These are phyloP conservation scores for Trypanosoma boissoni DNA, from an alignment of 208 protist species.

Conservation along the genomic window DNA sequence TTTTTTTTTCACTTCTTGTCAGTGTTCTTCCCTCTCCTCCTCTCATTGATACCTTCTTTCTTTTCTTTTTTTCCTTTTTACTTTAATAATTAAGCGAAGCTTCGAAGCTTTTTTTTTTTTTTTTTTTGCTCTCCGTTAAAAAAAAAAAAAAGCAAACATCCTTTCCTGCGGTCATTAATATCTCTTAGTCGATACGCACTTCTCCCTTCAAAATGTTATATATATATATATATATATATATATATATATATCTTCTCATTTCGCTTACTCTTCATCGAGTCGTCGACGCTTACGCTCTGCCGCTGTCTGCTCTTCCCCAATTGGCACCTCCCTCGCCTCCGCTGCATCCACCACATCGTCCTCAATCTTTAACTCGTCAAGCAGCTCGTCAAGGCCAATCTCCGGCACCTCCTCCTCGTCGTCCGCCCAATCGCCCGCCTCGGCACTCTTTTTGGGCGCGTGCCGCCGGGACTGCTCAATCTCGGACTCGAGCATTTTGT, in stretches of 20 bases:
- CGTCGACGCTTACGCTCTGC: not conserved
- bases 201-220: not conserved
- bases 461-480: slow-evolving; percentile 26
- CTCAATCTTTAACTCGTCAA: slow-evolving; percentile 80
- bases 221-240: slow-evolving; percentile 8
- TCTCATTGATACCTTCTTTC: slow-evolving; percentile 12
- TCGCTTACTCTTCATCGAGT: slow-evolving; percentile 9
- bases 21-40: not conserved
- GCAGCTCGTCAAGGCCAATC: slow-evolving; percentile 74
- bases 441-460: slow-evolving; percentile 14
- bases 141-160: slow-evolving; percentile 5
- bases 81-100: slow-evolving; percentile 4
- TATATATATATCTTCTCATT: not conserved
- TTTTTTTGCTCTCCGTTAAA: slow-evolving; percentile 1
- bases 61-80: slow-evolving; percentile 4
- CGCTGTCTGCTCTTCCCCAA: not conserved
- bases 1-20: slow-evolving; percentile 10
- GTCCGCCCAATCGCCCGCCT: slow-evolving; percentile 35
- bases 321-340: slow-evolving; percentile 17
- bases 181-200: not conserved
- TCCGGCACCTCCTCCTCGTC: slow-evolving; percentile 63
- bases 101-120: not conserved
- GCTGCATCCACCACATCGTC: slow-evolving; percentile 34
- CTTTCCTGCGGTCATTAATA: not conserved
- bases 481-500: slow-evolving; percentile 61